Evolutionary conservation across 306 rosid species (phyloP).

Genomic region (Cucumis hystrix): DNA sequence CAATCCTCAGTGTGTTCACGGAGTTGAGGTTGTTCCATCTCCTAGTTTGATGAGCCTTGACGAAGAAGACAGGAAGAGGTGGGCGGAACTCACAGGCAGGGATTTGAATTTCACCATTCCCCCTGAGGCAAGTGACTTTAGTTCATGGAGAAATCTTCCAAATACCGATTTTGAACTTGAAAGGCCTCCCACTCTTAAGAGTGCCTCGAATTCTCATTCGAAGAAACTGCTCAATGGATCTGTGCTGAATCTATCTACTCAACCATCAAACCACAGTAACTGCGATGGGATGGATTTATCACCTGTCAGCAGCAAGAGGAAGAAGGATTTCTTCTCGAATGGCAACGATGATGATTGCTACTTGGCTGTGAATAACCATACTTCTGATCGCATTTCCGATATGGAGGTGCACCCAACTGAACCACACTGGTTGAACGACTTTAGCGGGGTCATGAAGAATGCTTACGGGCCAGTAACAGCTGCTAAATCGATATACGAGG

Average conservation of each 20-base stretch:
- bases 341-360: constrained; percentile 51
- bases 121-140: constrained; percentile 67
- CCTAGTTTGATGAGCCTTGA: constrained; percentile 56
- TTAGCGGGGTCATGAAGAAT: constrained; percentile 81
- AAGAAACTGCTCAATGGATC: constrained; percentile 76
- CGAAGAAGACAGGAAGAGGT: constrained; percentile 53
- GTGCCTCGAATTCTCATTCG: constrained; percentile 32
- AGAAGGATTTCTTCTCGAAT: constrained; percentile 48
- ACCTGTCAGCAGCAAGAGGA: constrained; percentile 50
- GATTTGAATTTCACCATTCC: constrained; percentile 69
- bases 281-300: constrained; percentile 63
- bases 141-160: constrained; percentile 90
- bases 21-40: constrained; percentile 52
- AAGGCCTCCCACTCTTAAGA: constrained; percentile 50
- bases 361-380: constrained; percentile 53
- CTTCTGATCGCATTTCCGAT: constrained; percentile 45
- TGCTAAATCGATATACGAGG: constrained; percentile 85
- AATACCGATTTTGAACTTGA: constrained; percentile 79
- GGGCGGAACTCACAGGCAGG: constrained; percentile 82
- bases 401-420: constrained; percentile 38
- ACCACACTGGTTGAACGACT: constrained; percentile 49
- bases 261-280: constrained; percentile 42
- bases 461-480: constrained; percentile 75
- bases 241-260: constrained; percentile 47
- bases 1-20: constrained; percentile 90